A percentile compares a stretch with the other conserved stretches of the same genome.
phyloP scores from a whole-genome alignment of 352 stramenopile genomes.

The Phytophthora multivora region DNA sequence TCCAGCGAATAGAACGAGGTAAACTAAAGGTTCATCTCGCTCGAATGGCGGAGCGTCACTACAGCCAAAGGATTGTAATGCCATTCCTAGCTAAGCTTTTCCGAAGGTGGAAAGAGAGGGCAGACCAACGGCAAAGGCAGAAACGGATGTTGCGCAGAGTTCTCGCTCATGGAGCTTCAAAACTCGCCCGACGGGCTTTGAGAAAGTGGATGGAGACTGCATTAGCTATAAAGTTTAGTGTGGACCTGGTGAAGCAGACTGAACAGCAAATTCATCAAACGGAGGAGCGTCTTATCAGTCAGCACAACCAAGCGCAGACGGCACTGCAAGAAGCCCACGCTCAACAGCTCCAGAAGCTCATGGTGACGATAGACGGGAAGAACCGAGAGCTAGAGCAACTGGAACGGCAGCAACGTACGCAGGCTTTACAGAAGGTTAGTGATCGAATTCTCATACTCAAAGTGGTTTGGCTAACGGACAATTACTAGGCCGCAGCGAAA shows the following conservation, averaged over 20 bases:
- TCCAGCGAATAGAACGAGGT: conserved; percentile 4
- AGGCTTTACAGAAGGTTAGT: conserved; percentile 30
- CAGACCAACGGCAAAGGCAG: conserved; percentile 12
- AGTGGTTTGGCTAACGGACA: not conserved
- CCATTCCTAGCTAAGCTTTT: conserved; percentile 20
- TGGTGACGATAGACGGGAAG: conserved; percentile 24
- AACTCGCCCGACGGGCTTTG: conserved; percentile 5
- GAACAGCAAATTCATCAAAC: conserved; percentile 15
- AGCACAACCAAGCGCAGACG: conserved; percentile 22
- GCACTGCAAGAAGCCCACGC: conserved; percentile 11
- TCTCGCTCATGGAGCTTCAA: conserved; percentile 7
- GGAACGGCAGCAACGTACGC: conserved; percentile 13
- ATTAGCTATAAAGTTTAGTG: conserved; percentile 5
- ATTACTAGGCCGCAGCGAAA: conserved; percentile 14
- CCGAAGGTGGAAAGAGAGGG: conserved; percentile 8
- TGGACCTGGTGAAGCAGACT: conserved; percentile 9
- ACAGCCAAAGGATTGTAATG: conserved; percentile 6
- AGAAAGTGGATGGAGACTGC: conserved; percentile 23
- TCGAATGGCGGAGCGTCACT: conserved; percentile 25
- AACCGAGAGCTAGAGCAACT: conserved; percentile 27
- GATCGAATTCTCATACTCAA: not conserved
- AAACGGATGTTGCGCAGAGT: conserved; percentile 16
- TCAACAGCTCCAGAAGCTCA: conserved; percentile 30
- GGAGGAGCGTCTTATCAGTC: conserved; percentile 3
- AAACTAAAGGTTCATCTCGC: conserved; percentile 17